Conservation (phyloP, 805 yeast genomes). For the Candida parachauliodes region DNA sequence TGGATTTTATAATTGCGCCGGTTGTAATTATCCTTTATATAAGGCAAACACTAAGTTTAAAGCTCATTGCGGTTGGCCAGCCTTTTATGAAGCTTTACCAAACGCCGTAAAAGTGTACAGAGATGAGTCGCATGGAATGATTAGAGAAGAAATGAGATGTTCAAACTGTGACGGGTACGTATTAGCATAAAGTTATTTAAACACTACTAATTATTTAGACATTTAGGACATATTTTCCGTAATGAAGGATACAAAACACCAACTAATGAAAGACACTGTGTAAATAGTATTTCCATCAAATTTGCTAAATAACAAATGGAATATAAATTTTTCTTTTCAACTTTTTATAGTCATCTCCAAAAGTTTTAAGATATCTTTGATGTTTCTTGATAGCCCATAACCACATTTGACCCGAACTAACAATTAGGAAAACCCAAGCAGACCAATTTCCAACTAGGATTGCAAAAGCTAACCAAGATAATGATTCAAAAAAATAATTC, state of each 20-base stretch:
- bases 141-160: slow-evolving; percentile 86
- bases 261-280: slow-evolving; percentile 92
- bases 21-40: slow-evolving; percentile 78
- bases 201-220: slow-evolving; percentile 37
- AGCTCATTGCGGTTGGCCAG: slow-evolving; percentile 98
- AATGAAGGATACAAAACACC: slow-evolving; percentile 92
- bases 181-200: not conserved
- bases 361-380: slow-evolving; percentile 58
- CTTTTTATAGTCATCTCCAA: slow-evolving; percentile 76
- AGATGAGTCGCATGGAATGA: slow-evolving; percentile 73
- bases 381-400: slow-evolving; percentile 91
- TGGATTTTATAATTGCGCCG: slow-evolving; percentile 84
- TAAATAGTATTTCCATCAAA: slow-evolving; percentile 78
- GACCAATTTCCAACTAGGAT: slow-evolving; percentile 75
- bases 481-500: slow-evolving; percentile 84
- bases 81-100: slow-evolving; percentile 86
- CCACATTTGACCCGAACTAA: slow-evolving; percentile 81
- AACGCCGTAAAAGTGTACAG: slow-evolving; percentile 61
- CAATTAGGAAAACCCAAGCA: slow-evolving; percentile 63
- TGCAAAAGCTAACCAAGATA: slow-evolving; percentile 71
- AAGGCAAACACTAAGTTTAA: slow-evolving; percentile 77
- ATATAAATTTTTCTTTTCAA: slow-evolving; percentile 68
- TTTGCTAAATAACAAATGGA: slow-evolving; percentile 68
- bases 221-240: slow-evolving; percentile 90
- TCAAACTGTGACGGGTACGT: slow-evolving; percentile 63